Evolutionary conservation across 2,329 filamentous ascomycete species (phyloP).

Genomic region (Hypoxylon sp.): DNA sequence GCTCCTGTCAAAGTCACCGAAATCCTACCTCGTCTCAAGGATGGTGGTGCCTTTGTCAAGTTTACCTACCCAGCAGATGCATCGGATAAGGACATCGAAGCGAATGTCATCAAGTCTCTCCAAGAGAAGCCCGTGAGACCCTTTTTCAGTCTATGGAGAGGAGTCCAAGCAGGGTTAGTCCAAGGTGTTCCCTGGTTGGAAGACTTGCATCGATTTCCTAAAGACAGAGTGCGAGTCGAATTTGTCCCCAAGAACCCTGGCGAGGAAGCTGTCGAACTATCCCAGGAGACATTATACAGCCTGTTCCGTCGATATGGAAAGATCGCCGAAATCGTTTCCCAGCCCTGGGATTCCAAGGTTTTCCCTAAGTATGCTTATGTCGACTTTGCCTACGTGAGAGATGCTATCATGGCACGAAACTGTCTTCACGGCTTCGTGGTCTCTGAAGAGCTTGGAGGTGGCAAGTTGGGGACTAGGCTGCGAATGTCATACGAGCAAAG

Average conservation of each 20-base stretch:
- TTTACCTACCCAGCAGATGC: constrained; percentile 49
- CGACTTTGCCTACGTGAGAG: constrained; percentile 76
- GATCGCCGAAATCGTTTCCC: constrained; percentile 82
- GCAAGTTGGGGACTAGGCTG: constrained; percentile 77
- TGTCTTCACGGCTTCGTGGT: constrained; percentile 89
- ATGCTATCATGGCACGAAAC: constrained; percentile 88
- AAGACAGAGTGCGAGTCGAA: constrained; percentile 78
- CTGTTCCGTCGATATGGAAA: constrained; percentile 92
- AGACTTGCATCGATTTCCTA: constrained; percentile 86
- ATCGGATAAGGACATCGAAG: constrained; percentile 64
- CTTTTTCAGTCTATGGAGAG: constrained; percentile 86
- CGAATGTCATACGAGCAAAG: constrained; percentile 85
- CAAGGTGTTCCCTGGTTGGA: constrained; percentile 92
- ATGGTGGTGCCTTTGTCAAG: constrained; percentile 90
- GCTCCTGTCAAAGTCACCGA: constrained; percentile 77
- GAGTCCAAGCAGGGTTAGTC: constrained; percentile 77
- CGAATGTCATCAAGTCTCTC: constrained; percentile 69
- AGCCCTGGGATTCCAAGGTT: constrained; percentile 86
- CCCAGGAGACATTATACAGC: constrained; percentile 85
- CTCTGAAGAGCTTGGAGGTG: constrained; percentile 73
- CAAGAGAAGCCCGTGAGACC: constrained; percentile 77
- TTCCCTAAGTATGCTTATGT: constrained; percentile 81
- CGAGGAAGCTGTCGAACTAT: constrained; percentile 77
- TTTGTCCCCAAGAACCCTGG: constrained; percentile 80
- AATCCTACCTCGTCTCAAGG: constrained; percentile 84